Base-by-base conservation (phyloP, 129 eudicot genomes). In the Smallanthus sonchifolius region DNA sequence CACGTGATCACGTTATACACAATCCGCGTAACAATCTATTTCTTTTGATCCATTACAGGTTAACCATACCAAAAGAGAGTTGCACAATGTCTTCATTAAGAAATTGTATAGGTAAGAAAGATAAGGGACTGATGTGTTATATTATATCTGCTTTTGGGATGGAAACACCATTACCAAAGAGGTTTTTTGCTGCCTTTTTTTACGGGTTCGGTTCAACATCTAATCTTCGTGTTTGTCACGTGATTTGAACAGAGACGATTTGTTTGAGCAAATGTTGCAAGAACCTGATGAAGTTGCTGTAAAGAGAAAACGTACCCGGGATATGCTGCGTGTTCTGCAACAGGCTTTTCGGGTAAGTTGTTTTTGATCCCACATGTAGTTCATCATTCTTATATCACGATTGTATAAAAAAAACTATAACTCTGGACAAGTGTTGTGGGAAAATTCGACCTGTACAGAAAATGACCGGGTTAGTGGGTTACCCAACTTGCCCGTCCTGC, bases 251-350 rank as follows among this genome's bases (percentile, higher is more conserved):
- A 95, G 99, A 64, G 99, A 95, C 63, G 91, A 95, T 81, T 79
- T 95, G 67, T 87, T 95, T 38, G 99, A 91, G 70, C 96, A 91
- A 79, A 95, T 95, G 99, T 79, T 95, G 76, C 99, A 88, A 77
- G 99, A 95, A 79, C 99, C 99, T 37, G 90, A 88, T 52, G 99
- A 91, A 66, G 85, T 95, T 68, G 87, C 99, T 28, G 64, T 75
- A 20, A 95, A 88, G 75, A 84, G 99, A 84, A 95, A 87, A 82
- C 96, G 87, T 32, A 83, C 97, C 11, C 89, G 97, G 17, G 99
- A 95, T 15, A 76, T 82, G 69, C 87, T 95, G 8, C 99, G 96
- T 72, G 85, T 91, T 75, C 96, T 95, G 47, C 92, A 91, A 70
- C 99, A 91, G 84, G 99, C 99, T 67, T 88, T 91, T 77, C 94